Evolutionary conservation across 352 stramenopile genomes (phyloP), one percentile per base, ranked within the genome.

Genomic region (Phytophthora ramorum): DNA sequence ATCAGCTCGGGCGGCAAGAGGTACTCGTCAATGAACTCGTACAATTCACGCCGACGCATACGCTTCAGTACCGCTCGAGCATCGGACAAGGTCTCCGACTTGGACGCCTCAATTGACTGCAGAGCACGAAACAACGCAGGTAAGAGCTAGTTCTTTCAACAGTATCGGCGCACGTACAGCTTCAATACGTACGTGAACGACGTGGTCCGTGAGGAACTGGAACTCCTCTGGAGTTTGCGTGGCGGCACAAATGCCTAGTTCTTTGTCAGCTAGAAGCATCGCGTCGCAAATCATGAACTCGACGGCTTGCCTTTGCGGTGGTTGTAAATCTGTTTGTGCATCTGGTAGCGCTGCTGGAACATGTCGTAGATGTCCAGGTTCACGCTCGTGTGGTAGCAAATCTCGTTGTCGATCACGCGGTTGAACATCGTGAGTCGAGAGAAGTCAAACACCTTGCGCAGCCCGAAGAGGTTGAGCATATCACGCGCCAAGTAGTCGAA

Each of bases 211-310:
- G 59, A 94, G 73, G 54, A 89, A 91, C 61, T 92, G 85, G 53
- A 94, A 94, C 0, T 91, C 71, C 20, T 79, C 66, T 2, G 83
- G 74, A 0, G 80, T 85, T 40, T 91, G 70, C 2, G 85, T 92
- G 2, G 85, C 79, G 2, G 63, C 75, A 20, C 67, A 91, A 52
- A 94, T 94, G 0, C 81, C 83, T 2, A 94, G 66, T 53, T 90
- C 79, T 26, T 88, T 89, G 37, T 94, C 83, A 3, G 91, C 87
- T 10, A 85, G 55, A 17, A 92, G 54, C 76, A 97, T 87, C 30
- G 88, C 88, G 66, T 97, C 91, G 56, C 81, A 90, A 41, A 97
- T 89, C 91, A 97, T 97, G 37, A 90, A 95, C 61, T 97, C 91
- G 22, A 96, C 82, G 0, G 91, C 90, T 95, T 96, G 52, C 79